These are phyloP conservation scores for Aegilops umbellulata DNA, from an alignment of 176 grass and related monocot species.

Conservation along the genomic window DNA sequence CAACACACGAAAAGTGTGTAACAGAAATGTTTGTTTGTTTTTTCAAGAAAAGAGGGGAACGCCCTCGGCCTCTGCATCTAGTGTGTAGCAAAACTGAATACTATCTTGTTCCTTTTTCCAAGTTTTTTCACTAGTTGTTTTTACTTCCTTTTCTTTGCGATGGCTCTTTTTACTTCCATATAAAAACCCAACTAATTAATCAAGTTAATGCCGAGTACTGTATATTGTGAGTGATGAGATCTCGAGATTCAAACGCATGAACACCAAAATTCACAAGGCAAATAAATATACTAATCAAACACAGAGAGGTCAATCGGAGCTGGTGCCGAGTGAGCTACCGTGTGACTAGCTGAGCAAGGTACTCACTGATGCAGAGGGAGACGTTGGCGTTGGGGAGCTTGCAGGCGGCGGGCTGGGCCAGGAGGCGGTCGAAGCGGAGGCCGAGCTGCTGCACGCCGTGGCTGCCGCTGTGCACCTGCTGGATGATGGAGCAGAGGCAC, in stretches of 20 bases:
- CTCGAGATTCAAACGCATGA: background rate
- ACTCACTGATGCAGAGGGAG: slow-evolving; percentile 72
- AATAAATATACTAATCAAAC: background rate
- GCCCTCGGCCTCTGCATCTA: too few species aligned
- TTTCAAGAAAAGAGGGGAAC: too few species aligned
- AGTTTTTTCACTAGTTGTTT: too few species aligned
- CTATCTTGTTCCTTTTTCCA: too few species aligned
- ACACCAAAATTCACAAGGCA: background rate
- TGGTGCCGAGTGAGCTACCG: background rate
- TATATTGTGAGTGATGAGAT: background rate
- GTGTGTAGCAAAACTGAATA: too few species aligned
- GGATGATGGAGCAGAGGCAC: slow-evolving; percentile 67
- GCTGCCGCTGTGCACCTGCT: slow-evolving; percentile 55
- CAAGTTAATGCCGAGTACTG: background rate
- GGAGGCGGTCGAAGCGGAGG: slow-evolving; percentile 55
- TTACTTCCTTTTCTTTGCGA: too few species aligned
- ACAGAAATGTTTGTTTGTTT: too few species aligned
- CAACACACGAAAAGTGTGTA: background rate
- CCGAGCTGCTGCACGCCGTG: slow-evolving; percentile 53
- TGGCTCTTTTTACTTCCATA: too few species aligned
- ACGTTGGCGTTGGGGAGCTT: slow-evolving; percentile 62
- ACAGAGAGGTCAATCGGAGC: background rate
- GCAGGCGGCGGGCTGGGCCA: slow-evolving; percentile 51
- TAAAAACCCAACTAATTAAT: background rate
- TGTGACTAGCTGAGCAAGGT: background rate